Percentiles rank a stretch among this genome's conserved stretches.
These are phyloP conservation scores for Adenanthera pavonina DNA, from an alignment of 306 rosid species.

Conservation along the genomic window DNA sequence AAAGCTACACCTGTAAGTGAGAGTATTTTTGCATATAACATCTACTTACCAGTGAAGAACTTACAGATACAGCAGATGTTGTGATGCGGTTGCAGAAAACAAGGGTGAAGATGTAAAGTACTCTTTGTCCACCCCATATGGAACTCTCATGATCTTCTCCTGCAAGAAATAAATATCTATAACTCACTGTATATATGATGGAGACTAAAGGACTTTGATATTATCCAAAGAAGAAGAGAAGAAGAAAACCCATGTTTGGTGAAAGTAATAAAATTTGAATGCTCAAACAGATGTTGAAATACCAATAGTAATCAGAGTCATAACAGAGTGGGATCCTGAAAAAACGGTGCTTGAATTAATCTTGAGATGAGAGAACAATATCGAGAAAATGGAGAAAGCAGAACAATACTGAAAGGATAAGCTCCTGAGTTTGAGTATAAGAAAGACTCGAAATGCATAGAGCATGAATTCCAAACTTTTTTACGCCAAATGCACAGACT, in stretches of 20 bases:
- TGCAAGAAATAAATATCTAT: conserved; percentile 46
- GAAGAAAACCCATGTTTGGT: background rate
- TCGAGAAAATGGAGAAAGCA: too few species aligned
- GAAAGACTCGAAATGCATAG: too few species aligned
- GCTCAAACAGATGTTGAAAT: background rate
- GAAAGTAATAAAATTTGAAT: background rate
- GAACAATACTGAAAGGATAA: too few species aligned
- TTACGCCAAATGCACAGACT: too few species aligned
- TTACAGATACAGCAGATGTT: conserved; percentile 87
- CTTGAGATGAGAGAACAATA: too few species aligned
- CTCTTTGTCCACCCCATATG: conserved; percentile 80
- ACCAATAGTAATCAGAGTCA: too few species aligned
- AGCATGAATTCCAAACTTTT: too few species aligned
- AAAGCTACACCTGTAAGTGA: background rate
- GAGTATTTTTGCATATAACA: conserved; percentile 11
- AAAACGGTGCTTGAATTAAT: too few species aligned
- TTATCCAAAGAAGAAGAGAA: background rate
- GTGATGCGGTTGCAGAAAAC: conserved; percentile 93
- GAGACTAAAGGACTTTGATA: conserved; percentile 5
- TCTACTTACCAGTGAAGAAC: conserved; percentile 68
- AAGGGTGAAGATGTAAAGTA: conserved; percentile 72
- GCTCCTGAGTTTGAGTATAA: too few species aligned
- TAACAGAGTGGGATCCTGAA: too few species aligned
- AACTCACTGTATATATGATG: conserved; percentile 23
- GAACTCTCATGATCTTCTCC: conserved; percentile 98